Conservation (phyloP, 2,329 filamentous ascomycete genomes). For the Talaromyces sp. region DNA sequence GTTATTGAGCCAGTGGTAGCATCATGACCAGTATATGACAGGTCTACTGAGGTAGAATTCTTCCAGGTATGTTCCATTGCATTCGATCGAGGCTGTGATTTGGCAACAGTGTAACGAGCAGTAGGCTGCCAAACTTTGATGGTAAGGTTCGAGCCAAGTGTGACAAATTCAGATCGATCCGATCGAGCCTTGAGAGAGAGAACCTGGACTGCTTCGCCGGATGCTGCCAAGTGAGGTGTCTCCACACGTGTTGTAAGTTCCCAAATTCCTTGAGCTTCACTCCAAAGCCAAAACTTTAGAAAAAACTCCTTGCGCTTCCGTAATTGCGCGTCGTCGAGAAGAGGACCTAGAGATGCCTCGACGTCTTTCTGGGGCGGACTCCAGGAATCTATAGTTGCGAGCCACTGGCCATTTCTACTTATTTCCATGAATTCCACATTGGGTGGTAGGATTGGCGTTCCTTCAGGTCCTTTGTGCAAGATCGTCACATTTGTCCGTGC, state of each 20-base stretch:
- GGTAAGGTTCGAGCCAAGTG: conserved; percentile 74
- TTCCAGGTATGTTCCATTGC: conserved; percentile 69
- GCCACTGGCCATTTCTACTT: conserved; percentile 78
- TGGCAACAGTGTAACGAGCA: conserved; percentile 62
- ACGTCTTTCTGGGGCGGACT: conserved; percentile 68
- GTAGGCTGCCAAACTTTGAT: conserved; percentile 80
- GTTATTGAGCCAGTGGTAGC: conserved; percentile 45
- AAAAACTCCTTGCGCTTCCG: conserved; percentile 65
- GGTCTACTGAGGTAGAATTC: conserved; percentile 44
- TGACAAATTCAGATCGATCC: conserved; percentile 69
- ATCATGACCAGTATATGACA: conserved; percentile 49
- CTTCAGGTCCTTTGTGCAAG: conserved; percentile 69
- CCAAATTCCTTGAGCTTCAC: conserved; percentile 56
- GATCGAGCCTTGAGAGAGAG: conserved; percentile 73
- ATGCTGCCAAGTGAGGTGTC: conserved; percentile 65
- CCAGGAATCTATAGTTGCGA: conserved; percentile 92
- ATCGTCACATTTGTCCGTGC: conserved; percentile 84
- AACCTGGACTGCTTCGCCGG: conserved; percentile 55
- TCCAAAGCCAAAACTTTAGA: conserved; percentile 86
- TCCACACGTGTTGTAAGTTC: conserved; percentile 80
- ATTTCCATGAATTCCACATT: conserved; percentile 71
- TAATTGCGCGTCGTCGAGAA: conserved; percentile 42
- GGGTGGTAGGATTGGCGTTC: conserved; percentile 71
- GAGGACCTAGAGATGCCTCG: conserved; percentile 49
- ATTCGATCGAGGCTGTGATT: conserved; percentile 46